phyloP scores from a whole-genome alignment of 2,329 filamentous ascomycete genomes.

The Dactylonectria macrodidyma region DNA sequence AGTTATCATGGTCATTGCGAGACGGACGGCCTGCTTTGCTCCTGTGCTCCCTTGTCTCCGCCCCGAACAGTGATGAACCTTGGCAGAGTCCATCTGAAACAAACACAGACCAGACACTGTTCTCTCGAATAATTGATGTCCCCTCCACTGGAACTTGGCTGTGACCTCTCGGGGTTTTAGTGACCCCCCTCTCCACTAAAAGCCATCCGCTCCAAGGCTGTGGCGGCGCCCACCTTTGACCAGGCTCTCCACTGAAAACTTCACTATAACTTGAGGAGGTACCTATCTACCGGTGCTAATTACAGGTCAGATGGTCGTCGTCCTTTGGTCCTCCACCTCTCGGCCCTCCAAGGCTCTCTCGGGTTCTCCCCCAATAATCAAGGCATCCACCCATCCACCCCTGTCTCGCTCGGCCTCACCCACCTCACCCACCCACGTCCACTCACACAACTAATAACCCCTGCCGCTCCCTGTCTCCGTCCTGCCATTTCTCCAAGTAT shows the following conservation, averaged over 20 bases:
- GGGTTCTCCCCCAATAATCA: constrained; percentile 1
- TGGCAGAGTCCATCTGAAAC: constrained; percentile 17
- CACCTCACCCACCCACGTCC: not conserved
- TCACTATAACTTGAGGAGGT: no score
- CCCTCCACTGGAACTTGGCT: constrained; percentile 19
- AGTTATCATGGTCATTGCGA: not conserved
- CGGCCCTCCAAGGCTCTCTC: not conserved
- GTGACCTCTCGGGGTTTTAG: constrained; percentile 12
- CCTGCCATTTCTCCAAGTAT: constrained; percentile 33
- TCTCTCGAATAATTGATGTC: not conserved
- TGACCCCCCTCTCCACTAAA: constrained; percentile 23
- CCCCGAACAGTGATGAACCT: constrained; percentile 15
- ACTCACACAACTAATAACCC: constrained; percentile 3
- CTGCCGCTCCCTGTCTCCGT: constrained; percentile 22
- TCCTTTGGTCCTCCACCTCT: not conserved
- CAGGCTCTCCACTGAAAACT: not conserved
- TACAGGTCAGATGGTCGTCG: not conserved
- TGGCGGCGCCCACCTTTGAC: not conserved
- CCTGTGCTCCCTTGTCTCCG: not conserved
- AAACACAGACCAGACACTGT: constrained; percentile 12
- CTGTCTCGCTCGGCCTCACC: not conserved
- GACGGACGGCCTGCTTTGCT: constrained; percentile 2
- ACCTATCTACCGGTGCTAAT: not conserved
- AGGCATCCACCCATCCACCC: constrained; percentile 3
- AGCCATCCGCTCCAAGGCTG: not conserved